A percentile compares a stretch with the other conserved stretches of the same genome.
Conservation (phyloP, 2,329 filamentous ascomycete genomes). For the Thelonectria blattea region DNA sequence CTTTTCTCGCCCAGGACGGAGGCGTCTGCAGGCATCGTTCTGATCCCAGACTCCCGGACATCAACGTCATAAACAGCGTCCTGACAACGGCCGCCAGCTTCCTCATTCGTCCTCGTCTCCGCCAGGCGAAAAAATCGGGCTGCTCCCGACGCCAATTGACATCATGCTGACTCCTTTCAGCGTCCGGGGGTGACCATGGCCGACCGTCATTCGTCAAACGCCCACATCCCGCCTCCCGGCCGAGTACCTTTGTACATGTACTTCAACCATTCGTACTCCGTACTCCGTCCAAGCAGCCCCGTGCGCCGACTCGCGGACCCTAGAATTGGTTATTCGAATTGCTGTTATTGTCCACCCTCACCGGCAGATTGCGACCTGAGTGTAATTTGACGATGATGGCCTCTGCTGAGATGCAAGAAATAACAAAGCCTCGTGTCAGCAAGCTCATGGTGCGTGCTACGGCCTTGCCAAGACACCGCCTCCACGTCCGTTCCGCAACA, state of each 20-base stretch:
- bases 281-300: not conserved
- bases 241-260: not conserved
- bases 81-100: slow-evolving; percentile 22
- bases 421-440: not conserved
- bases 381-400: slow-evolving; percentile 12
- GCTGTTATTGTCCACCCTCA: slow-evolving; percentile 27
- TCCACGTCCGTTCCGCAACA: slow-evolving; percentile 6
- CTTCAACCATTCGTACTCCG: too few species aligned
- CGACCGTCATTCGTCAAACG: slow-evolving; percentile 16
- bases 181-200: slow-evolving; percentile 10
- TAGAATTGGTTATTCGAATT: slow-evolving; percentile 13
- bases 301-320: not conserved
- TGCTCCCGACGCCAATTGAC: slow-evolving; percentile 31
- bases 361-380: slow-evolving; percentile 28
- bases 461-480: slow-evolving; percentile 3
- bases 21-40: not conserved
- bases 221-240: slow-evolving; percentile 14
- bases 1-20: too few species aligned
- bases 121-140: slow-evolving; percentile 25
- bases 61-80: slow-evolving; percentile 20
- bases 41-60: not conserved
- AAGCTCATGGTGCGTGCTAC: not conserved
- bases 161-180: slow-evolving; percentile 31
- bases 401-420: slow-evolving; percentile 9
- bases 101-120: slow-evolving; percentile 28